These are phyloP conservation scores for Atkinsonella hypoxylon DNA, from an alignment of 2,329 filamentous ascomycete genomes.

Conservation along the genomic window DNA sequence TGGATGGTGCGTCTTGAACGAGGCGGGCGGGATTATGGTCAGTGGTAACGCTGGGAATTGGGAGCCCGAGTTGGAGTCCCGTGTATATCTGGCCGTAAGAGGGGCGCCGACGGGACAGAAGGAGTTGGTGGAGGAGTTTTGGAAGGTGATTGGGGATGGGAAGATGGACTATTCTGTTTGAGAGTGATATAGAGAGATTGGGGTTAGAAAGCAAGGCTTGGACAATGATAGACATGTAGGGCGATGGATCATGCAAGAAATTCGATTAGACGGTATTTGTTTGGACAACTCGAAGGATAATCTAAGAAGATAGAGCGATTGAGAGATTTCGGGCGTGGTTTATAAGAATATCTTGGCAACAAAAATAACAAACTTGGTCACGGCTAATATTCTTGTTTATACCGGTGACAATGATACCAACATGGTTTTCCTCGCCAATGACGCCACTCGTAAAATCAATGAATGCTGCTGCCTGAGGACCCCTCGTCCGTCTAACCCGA, in stretches of 20 bases:
- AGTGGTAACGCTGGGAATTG: constrained; percentile 64
- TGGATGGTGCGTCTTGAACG: constrained; percentile 62
- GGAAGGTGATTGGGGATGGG: constrained; percentile 44
- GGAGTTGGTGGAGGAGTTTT: constrained; percentile 53
- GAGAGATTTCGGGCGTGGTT: no score
- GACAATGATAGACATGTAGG: neutral
- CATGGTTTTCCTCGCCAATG: no score
- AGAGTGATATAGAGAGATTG: neutral
- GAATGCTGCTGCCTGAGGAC: no score
- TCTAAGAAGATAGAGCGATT: no score
- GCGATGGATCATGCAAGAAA: neutral
- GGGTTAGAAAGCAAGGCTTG: neutral
- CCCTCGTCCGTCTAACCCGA: no score
- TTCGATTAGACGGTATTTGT: no score
- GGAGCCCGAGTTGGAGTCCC: constrained; percentile 46
- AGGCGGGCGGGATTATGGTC: constrained; percentile 63
- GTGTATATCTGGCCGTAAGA: constrained; percentile 51
- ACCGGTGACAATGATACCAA: no score
- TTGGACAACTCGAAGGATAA: no score
- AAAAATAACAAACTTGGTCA: no score
- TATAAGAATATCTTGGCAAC: no score
- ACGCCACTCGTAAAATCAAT: no score
- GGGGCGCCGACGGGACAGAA: constrained; percentile 47
- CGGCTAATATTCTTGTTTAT: no score
- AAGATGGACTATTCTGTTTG: constrained; percentile 34